Conservation (phyloP, 2,329 filamentous ascomycete genomes). For the Apiospora malaysiana region DNA sequence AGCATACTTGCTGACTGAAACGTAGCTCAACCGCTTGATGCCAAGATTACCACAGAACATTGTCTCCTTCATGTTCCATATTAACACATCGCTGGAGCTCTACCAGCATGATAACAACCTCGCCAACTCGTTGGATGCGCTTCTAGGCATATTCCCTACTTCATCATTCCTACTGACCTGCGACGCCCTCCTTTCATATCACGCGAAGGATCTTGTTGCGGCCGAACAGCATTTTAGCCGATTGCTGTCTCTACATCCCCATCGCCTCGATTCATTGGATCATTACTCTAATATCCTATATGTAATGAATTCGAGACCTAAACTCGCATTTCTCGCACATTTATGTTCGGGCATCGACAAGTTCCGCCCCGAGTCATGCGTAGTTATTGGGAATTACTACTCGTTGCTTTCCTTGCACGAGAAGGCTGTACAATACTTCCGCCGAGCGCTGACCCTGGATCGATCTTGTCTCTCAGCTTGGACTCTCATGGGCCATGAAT, state of each 20-base stretch:
- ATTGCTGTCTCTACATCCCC: conserved; percentile 74
- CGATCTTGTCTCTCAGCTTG: conserved; percentile 91
- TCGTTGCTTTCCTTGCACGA: conserved; percentile 93
- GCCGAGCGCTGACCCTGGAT: conserved; percentile 87
- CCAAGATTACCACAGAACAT: conserved; percentile 85
- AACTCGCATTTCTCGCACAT: conserved; percentile 90
- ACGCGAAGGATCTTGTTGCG: conserved; percentile 79
- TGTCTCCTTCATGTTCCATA: conserved; percentile 91
- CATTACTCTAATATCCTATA: conserved; percentile 98
- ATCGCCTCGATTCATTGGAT: conserved; percentile 86
- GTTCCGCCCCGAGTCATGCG: conserved; percentile 95
- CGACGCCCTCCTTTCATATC: conserved; percentile 85
- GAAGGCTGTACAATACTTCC: conserved; percentile 98
- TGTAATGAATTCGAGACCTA: conserved; percentile 85
- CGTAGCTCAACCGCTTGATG: conserved; percentile 72
- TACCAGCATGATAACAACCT: conserved; percentile 83
- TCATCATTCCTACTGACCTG: conserved; percentile 92
- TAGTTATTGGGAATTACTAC: conserved; percentile 97
- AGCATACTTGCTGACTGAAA: neutral
- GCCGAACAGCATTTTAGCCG: conserved; percentile 76
- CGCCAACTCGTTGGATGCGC: conserved; percentile 75
- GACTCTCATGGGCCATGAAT: conserved; percentile 99
- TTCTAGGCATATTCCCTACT: conserved; percentile 83
- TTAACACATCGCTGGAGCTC: conserved; percentile 88
- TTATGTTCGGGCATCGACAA: conserved; percentile 91